A percentile compares a stretch with the other conserved stretches of the same genome.
Conservation (phyloP, 345 rosid species). For the Populus deltoides region DNA sequence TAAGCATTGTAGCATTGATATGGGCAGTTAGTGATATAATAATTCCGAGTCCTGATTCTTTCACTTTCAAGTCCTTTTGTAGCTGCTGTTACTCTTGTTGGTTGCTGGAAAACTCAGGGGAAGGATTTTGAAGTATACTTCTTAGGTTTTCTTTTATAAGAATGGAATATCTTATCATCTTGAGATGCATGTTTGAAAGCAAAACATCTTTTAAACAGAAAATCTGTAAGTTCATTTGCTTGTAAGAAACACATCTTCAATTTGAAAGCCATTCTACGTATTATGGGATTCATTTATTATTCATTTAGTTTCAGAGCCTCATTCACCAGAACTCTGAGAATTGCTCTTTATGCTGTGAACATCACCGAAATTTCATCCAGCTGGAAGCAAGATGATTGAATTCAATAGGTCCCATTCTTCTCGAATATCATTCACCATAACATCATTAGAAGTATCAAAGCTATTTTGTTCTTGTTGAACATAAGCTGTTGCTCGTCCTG, state of each 20-base stretch:
- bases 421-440: neutral
- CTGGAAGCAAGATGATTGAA: neutral
- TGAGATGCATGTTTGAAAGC: neutral
- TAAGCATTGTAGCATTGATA: neutral
- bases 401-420: constrained; percentile 1
- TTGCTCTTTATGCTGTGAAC: neutral
- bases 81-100: neutral
- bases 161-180: neutral
- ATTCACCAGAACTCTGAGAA: neutral
- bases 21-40: neutral
- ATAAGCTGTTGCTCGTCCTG: neutral
- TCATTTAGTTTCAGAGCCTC: neutral
- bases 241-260: neutral
- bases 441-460: neutral
- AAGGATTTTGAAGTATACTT: neutral
- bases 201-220: neutral
- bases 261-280: neutral
- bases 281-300: neutral
- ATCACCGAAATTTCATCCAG: neutral
- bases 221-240: neutral
- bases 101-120: neutral
- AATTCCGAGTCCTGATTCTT: neutral
- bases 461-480: neutral
- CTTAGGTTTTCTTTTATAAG: neutral
- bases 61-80: neutral